Evolutionary conservation across 257 asterid species (phyloP).

Genomic region (Oldenlandia corymbosa): DNA sequence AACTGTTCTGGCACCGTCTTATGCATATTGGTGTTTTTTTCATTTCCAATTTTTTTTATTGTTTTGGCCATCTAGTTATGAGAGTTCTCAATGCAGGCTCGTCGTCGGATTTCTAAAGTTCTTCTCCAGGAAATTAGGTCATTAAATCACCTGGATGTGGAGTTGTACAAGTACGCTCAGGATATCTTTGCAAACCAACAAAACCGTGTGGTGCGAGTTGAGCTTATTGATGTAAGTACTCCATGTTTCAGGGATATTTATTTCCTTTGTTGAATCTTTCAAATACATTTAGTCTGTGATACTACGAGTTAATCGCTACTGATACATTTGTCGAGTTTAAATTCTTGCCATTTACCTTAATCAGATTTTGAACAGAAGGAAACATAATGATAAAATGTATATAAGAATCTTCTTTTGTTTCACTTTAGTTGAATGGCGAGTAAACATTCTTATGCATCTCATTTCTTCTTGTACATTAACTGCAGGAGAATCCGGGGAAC

Average conservation of each 20-base stretch:
- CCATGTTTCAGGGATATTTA: background rate
- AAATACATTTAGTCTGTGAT: background rate
- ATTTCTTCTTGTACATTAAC: conserved; percentile 6
- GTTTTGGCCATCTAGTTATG: conserved; percentile 1
- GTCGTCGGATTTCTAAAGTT: conserved; percentile 44
- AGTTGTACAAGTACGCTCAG: conserved; percentile 69
- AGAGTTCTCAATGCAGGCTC: conserved; percentile 48
- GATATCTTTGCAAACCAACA: conserved; percentile 57
- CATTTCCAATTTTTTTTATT: background rate
- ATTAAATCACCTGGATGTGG: conserved; percentile 65
- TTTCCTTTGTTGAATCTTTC: too few relatives aligned
- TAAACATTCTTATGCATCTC: background rate
- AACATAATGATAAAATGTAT: background rate
- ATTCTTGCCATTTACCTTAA: background rate
- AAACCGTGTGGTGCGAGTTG: conserved; percentile 28
- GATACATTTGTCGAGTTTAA: background rate
- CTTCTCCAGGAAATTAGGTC: conserved; percentile 58
- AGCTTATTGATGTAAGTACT: conserved; percentile 45
- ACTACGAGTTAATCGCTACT: too few relatives aligned
- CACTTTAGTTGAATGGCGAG: background rate
- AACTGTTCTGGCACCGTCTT: background rate
- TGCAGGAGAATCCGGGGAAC: conserved; percentile 44
- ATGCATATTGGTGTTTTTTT: background rate
- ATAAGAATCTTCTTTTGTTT: background rate
- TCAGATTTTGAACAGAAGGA: background rate